Base-by-base conservation (phyloP, 2,329 filamentous ascomycete species). In the Nemania sp. region DNA sequence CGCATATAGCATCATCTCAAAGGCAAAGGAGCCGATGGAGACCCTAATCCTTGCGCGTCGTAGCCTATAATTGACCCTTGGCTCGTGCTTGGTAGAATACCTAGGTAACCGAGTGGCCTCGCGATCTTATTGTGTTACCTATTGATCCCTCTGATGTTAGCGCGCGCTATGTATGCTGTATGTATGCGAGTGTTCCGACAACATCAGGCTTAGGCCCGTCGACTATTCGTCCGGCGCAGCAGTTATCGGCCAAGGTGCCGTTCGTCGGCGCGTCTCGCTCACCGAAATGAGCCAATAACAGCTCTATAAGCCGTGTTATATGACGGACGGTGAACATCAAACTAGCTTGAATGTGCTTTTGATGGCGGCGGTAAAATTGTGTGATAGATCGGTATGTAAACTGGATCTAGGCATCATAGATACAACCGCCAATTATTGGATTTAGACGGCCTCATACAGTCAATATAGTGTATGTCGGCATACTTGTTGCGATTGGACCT, bases 211-310 rank as follows among this genome's bases (percentile, higher is more conserved):
- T 8, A 32, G 29, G 8, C 29, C 29, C 8, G 29, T 45, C 41
- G 41, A 45, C 41, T 45, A n/a, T 45, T 18, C n/a, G 27, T 8
- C 13, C 51, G 13, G 26, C 27, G 26, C 26, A 53, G 51, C 51
- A 32, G 53, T 52, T 60, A 47, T 67, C 63, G 60, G 67, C 24
- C 53, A 52, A 24, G 57, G 27, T 32, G 32, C 64, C 20, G 55
- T 64, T 60, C 47, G 47, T 45, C 61, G 49, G 38, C 51, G 60
- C 53, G n/a, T 63, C 59, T 70, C 68, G 68, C 68, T 66, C 66
- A 64, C 68, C 68, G 68, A 70, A 35, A 45, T 38, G 47, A 13
- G 43, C 26, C 49, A 53, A 29, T 53, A 26, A n/a, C 22, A 55
- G 45, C 41, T 55, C 43, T 13, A 43, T 45, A 29, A 66, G 29